These are phyloP conservation scores for Dryadomyces quercus-mongolicae DNA, from an alignment of 2,329 filamentous ascomycete genomes.

Conservation along the genomic window DNA sequence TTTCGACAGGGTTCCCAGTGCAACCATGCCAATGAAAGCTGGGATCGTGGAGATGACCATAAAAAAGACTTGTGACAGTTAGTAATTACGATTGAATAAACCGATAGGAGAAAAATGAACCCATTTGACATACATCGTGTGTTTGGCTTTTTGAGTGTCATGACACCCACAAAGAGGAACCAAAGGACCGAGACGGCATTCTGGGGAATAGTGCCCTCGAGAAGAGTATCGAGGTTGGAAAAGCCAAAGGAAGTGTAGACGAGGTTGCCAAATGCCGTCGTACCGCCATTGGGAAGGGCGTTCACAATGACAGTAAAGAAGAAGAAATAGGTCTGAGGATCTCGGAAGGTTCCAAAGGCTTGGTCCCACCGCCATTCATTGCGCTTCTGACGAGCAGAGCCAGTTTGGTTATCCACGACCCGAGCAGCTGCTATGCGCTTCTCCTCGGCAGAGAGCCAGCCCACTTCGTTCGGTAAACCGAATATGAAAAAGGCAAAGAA, in stretches of 20 bases:
- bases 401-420: slow-evolving; percentile 25
- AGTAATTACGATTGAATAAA: background rate
- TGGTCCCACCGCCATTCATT: slow-evolving; percentile 22
- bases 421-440: slow-evolving; percentile 25
- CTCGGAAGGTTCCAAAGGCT: slow-evolving; percentile 14
- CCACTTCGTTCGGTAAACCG: slow-evolving; percentile 20
- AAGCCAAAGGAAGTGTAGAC: slow-evolving; percentile 25
- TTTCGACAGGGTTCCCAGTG: slow-evolving; percentile 17
- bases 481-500: slow-evolving; percentile 19
- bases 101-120: too few species aligned
- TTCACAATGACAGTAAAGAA: slow-evolving; percentile 21
- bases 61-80: slow-evolving; percentile 11
- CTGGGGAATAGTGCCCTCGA: slow-evolving; percentile 20
- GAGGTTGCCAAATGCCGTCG: slow-evolving; percentile 18
- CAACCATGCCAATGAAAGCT: slow-evolving; percentile 20
- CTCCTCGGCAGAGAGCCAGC: slow-evolving; percentile 22
- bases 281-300: slow-evolving; percentile 20
- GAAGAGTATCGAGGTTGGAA: slow-evolving; percentile 18
- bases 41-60: slow-evolving; percentile 20
- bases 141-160: slow-evolving; percentile 14
- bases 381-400: slow-evolving; percentile 25
- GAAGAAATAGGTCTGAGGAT: slow-evolving; percentile 19
- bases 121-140: slow-evolving; percentile 15
- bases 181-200: slow-evolving; percentile 21
- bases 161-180: slow-evolving; percentile 22